A percentile compares a stretch with the other conserved stretches of the same genome.
phyloP scores from a whole-genome alignment of 495 filamentous ascomycete species.

The Aspergillus nidulans region DNA sequence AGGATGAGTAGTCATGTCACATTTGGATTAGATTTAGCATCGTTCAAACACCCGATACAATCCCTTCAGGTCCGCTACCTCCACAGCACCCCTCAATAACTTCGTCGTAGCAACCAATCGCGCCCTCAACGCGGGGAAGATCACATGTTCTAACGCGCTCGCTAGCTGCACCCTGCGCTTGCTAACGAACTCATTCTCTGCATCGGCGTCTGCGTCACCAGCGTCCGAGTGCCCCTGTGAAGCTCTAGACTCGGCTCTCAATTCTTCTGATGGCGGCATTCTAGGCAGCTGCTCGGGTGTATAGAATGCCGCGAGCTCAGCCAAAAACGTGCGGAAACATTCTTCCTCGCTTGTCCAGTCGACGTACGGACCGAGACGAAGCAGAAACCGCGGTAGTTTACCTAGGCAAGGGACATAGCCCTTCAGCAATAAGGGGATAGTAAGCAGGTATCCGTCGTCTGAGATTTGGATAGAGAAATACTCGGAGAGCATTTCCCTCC shows the following conservation, averaged over 20 bases:
- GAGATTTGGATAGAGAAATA: constrained; percentile 89
- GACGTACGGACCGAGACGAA: constrained; percentile 83
- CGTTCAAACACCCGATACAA: constrained; percentile 97
- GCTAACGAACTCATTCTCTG: constrained; percentile 48
- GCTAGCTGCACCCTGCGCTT: constrained; percentile 60
- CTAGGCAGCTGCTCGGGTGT: constrained; percentile 78
- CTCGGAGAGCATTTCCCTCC: constrained; percentile 81
- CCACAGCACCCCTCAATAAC: constrained; percentile 73
- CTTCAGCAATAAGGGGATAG: constrained; percentile 81
- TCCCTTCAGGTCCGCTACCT: constrained; percentile 91
- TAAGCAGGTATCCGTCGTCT: constrained; percentile 66
- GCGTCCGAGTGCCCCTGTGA: not conserved
- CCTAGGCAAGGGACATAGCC: constrained; percentile 81
- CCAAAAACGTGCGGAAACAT: constrained; percentile 82
- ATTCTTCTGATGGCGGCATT: constrained; percentile 19
- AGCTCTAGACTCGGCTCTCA: not conserved
- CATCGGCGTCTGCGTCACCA: constrained; percentile 5
- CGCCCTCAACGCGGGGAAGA: constrained; percentile 85
- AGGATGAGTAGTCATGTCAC: not conserved
- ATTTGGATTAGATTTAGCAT: constrained; percentile 47
- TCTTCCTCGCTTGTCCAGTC: constrained; percentile 79
- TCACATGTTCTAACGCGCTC: constrained; percentile 70
- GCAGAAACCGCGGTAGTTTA: constrained; percentile 84
- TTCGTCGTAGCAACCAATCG: constrained; percentile 78
- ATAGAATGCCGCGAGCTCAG: constrained; percentile 88